These are phyloP conservation scores for Solanum lignicaule DNA, from an alignment of 257 asterid species.

Conservation along the genomic window DNA sequence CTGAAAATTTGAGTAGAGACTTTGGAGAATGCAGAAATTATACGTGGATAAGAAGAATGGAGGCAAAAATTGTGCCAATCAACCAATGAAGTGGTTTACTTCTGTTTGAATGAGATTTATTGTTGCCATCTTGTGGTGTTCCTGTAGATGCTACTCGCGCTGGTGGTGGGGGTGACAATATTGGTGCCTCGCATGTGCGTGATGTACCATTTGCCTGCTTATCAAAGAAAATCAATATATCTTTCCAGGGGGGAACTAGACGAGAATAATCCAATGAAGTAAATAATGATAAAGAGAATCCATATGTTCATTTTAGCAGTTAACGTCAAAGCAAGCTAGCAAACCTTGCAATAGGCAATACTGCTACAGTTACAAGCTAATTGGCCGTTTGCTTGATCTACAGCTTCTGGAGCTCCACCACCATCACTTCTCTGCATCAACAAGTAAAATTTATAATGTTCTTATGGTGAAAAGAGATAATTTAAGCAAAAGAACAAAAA, in stretches of 20 bases:
- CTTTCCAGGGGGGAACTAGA: background rate
- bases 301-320: background rate
- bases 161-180: conserved; percentile 86
- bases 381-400: conserved; percentile 85
- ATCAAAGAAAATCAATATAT: background rate
- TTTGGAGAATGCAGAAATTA: background rate
- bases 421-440: conserved; percentile 69
- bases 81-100: conserved; percentile 29
- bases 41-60: conserved; percentile 10
- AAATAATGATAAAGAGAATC: background rate
- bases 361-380: conserved; percentile 72
- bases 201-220: conserved; percentile 38
- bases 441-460: background rate
- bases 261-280: background rate
- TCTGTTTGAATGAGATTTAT: conserved; percentile 15
- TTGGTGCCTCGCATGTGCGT: conserved; percentile 60
- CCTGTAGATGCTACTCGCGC: conserved; percentile 25
- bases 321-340: background rate
- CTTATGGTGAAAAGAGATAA: background rate
- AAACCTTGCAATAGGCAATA: conserved; percentile 82
- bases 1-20: background rate
- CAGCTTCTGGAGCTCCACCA: conserved; percentile 86
- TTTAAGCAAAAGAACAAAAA: background rate
- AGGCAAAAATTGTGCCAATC: conserved; percentile 17
- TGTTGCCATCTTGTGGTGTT: conserved; percentile 10